Percentiles rank a stretch among this genome's conserved stretches.
phyloP scores from a whole-genome alignment of 2,329 filamentous ascomycete species.

The Alternaria arbusti region DNA sequence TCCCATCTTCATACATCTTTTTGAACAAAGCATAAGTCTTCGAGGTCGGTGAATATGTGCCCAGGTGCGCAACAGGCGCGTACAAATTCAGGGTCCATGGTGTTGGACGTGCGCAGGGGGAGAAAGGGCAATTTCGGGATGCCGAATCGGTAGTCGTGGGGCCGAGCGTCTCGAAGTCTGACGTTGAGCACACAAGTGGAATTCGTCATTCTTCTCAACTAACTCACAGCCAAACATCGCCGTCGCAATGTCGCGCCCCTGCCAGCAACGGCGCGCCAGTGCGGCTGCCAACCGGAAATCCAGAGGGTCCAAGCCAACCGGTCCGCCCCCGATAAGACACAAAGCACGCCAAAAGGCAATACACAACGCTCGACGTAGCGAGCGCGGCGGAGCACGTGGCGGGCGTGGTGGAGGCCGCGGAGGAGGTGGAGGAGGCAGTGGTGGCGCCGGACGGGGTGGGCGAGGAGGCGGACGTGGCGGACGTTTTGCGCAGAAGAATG shows the following conservation, averaged over 20 bases:
- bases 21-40: fast-evolving
- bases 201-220: neutral
- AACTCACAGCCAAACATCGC: neutral
- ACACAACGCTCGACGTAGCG: conserved; percentile 21
- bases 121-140: neutral
- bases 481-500: conserved; percentile 9
- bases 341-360: conserved; percentile 29
- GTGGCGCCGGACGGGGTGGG: neutral
- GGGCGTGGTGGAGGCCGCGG: neutral
- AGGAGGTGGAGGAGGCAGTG: neutral
- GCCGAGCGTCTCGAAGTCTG: conserved; percentile 13
- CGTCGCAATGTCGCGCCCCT: conserved; percentile 31
- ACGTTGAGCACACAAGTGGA: conserved; percentile 7
- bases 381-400: conserved; percentile 2
- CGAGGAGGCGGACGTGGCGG: conserved; percentile 9
- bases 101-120: neutral
- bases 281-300: conserved; percentile 26
- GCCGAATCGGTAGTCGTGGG: conserved; percentile 6
- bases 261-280: conserved; percentile 33
- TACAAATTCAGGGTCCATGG: neutral
- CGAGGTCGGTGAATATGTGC: neutral
- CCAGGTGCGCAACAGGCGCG: neutral
- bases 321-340: conserved; percentile 22
- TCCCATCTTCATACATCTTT: neutral
- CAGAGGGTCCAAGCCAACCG: conserved; percentile 15